These are phyloP conservation scores for Hypoxylon rickii DNA, from an alignment of 495 filamentous ascomycete genomes.

Conservation along the genomic window DNA sequence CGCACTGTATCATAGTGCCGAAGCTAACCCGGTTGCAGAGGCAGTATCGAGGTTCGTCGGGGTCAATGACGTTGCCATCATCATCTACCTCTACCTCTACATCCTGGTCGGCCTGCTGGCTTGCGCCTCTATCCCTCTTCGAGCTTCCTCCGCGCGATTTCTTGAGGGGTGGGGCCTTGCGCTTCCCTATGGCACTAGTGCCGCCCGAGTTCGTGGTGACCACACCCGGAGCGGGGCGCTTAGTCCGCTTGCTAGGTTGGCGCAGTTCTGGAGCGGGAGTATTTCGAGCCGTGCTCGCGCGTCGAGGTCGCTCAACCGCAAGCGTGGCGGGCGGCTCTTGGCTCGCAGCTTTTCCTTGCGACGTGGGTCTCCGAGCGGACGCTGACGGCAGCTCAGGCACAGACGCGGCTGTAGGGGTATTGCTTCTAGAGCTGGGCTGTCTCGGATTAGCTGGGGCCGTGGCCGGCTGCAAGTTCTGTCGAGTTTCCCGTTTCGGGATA, in stretches of 20 bases:
- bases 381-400: conserved; percentile 24
- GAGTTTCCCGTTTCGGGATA: conserved; percentile 39
- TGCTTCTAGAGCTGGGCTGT: conserved; percentile 29
- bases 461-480: conserved; percentile 38
- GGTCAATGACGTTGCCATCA: conserved; percentile 79
- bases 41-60: conserved; percentile 87
- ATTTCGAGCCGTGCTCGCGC: conserved; percentile 61
- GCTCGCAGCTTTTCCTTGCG: conserved; percentile 55
- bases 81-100: conserved; percentile 62
- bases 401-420: conserved; percentile 23
- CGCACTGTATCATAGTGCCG: conserved; percentile 94
- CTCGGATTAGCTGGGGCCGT: conserved; percentile 41
- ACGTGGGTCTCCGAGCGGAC: conserved; percentile 45
- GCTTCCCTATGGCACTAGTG: conserved; percentile 72
- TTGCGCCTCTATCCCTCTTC: conserved; percentile 53
- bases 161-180: conserved; percentile 77
- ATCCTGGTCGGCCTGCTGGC: conserved; percentile 46
- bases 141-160: conserved; percentile 50
- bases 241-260: conserved; percentile 55
- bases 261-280: conserved; percentile 56
- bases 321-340: conserved; percentile 53
- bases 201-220: conserved; percentile 75
- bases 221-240: conserved; percentile 77
- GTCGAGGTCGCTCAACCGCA: conserved; percentile 57
- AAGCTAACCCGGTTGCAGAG: conserved; percentile 89